phyloP scores from a whole-genome alignment of 345 rosid genomes.

The Gossypium bickii region DNA sequence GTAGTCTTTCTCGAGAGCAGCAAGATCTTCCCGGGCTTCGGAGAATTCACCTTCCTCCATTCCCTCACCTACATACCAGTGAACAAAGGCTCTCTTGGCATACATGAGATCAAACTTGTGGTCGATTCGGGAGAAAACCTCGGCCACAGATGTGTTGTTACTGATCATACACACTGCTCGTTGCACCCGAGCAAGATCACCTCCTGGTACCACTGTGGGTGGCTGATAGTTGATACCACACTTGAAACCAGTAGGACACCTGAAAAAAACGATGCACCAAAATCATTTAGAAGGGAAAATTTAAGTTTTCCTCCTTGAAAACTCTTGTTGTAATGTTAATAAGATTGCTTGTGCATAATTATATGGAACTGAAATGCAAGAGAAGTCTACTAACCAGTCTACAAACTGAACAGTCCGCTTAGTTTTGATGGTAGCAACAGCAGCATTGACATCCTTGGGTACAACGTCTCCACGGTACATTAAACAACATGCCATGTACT shows the following conservation, averaged over 20 bases:
- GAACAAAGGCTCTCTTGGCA: slow-evolving; percentile 76
- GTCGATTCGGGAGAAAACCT: slow-evolving; percentile 71
- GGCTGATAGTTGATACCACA: slow-evolving; percentile 85
- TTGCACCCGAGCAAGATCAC: slow-evolving; percentile 73
- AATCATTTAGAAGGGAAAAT: slow-evolving; percentile 5
- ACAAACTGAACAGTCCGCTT: slow-evolving; percentile 80
- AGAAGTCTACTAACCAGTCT: slow-evolving; percentile 54
- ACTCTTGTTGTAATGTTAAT: no score
- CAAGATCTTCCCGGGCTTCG: slow-evolving; percentile 84
- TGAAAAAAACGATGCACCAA: slow-evolving; percentile 15
- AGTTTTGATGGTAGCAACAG: slow-evolving; percentile 70
- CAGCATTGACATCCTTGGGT: slow-evolving; percentile 78
- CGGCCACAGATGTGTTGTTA: slow-evolving; percentile 81
- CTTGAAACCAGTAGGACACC: slow-evolving; percentile 89
- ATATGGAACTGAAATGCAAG: background rate
- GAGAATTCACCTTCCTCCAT: slow-evolving; percentile 95
- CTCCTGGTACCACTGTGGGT: slow-evolving; percentile 74
- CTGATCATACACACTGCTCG: slow-evolving; percentile 90
- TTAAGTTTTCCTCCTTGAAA: background rate
- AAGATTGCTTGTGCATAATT: background rate
- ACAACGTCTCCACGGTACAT: slow-evolving; percentile 85
- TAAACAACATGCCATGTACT: slow-evolving; percentile 83
- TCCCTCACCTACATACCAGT: slow-evolving; percentile 92
- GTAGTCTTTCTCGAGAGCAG: slow-evolving; percentile 81
- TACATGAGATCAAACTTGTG: slow-evolving; percentile 86